Evolutionary conservation across 73 alveolate genomes (phyloP).

Genomic region (Tetrahymena malaccensis): DNA sequence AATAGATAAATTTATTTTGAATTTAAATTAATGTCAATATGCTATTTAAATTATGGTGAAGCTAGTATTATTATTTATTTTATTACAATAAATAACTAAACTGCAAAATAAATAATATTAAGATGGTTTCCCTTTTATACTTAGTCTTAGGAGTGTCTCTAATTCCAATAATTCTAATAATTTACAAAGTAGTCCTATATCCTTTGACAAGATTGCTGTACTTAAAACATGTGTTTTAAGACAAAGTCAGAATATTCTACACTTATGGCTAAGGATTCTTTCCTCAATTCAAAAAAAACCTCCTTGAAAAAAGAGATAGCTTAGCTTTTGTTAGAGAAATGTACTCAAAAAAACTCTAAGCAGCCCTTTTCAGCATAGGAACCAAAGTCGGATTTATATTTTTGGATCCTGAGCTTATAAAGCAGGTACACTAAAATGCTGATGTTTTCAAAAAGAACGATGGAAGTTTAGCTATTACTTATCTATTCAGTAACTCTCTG

Average conservation of each 20-base stretch:
- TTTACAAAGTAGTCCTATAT: background rate
- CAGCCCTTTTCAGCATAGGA: background rate
- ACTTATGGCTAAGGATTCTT: too few relatives aligned
- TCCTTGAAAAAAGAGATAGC: background rate
- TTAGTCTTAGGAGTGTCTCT: too few relatives aligned
- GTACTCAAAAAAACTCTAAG: background rate
- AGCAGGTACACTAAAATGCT: background rate
- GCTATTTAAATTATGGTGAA: too few relatives aligned
- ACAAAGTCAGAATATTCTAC: too few relatives aligned
- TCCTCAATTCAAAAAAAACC: too few relatives aligned
- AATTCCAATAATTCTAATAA: too few relatives aligned
- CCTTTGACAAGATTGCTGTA: background rate
- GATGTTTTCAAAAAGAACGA: background rate
- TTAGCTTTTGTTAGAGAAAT: background rate
- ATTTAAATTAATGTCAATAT: too few relatives aligned
- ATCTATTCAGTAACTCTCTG: background rate
- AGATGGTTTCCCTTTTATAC: too few relatives aligned
- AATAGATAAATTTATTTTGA: too few relatives aligned
- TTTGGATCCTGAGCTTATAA: background rate
- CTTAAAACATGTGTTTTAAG: background rate
- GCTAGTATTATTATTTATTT: too few relatives aligned
- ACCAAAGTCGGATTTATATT: background rate
- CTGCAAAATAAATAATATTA: too few relatives aligned
- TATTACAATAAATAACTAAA: too few relatives aligned
- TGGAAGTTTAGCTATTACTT: background rate